These are phyloP conservation scores for Colletotrichum caudatum DNA, from an alignment of 2,329 filamentous ascomycete genomes.

Conservation along the genomic window DNA sequence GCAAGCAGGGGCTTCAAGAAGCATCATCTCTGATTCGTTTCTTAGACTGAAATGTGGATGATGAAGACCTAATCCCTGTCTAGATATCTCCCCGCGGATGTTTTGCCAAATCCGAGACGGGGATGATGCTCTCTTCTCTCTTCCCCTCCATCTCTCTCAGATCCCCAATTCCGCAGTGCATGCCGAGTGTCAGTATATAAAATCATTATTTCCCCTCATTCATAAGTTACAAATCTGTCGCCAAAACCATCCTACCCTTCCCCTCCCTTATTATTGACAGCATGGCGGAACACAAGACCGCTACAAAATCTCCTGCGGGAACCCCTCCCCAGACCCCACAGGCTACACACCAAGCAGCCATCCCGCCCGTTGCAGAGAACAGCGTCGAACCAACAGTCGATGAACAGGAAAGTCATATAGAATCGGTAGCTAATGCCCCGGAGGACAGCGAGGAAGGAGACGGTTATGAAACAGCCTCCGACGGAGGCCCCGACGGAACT, in stretches of 20 bases:
- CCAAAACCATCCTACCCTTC: no score
- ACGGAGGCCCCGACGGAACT: constrained; percentile 42
- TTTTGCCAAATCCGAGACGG: neutral
- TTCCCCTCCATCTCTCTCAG: neutral
- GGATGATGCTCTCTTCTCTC: neutral
- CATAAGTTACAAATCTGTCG: fast-evolving
- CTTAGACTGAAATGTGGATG: neutral
- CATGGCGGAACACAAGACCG: neutral
- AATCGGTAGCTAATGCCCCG: no score
- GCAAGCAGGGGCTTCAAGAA: neutral
- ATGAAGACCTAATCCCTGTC: neutral
- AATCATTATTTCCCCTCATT: neutral
- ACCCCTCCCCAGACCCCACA: neutral
- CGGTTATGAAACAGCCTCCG: constrained; percentile 38
- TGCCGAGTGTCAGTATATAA: neutral
- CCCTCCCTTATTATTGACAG: neutral
- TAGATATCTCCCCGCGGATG: neutral
- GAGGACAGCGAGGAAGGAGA: constrained; percentile 21
- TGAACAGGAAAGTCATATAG: no score
- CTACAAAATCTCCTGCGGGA: neutral
- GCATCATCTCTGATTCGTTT: neutral
- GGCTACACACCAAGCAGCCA: no score
- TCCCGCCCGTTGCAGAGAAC: no score
- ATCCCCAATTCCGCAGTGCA: neutral
- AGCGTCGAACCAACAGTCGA: neutral